A percentile compares a stretch with the other conserved stretches of the same genome.
Evolutionary conservation across 1,284 basidiomycete species (phyloP).

Genomic region (Tylopilus sp.): DNA sequence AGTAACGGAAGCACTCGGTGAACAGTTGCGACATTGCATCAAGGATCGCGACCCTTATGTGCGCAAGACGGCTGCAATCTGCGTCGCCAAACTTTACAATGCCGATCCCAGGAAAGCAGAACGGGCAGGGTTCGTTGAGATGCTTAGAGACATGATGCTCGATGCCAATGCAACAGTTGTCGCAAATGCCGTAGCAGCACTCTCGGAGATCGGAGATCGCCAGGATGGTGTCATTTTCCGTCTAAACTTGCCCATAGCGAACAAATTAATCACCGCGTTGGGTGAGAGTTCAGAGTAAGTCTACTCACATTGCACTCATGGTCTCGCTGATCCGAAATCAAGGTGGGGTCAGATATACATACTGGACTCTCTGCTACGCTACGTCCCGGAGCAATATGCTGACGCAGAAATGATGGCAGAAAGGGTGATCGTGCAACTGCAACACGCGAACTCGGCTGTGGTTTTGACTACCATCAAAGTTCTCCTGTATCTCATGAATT

Average conservation of each 20-base stretch:
- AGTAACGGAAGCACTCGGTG: conserved; percentile 75
- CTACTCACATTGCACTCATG: neutral
- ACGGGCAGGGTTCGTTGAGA: conserved; percentile 79
- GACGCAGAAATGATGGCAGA: conserved; percentile 96
- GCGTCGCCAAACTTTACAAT: conserved; percentile 87
- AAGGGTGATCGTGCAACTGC: conserved; percentile 85
- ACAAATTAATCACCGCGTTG: conserved; percentile 80
- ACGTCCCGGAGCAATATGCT: conserved; percentile 80
- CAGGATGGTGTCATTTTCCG: conserved; percentile 88
- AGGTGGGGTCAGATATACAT: conserved; percentile 99
- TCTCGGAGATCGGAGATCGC: conserved; percentile 87
- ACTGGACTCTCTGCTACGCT: conserved; percentile 89
- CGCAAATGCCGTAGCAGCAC: conserved; percentile 90
- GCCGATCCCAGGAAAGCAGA: conserved; percentile 84
- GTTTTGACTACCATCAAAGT: conserved; percentile 94
- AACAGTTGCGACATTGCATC: conserved; percentile 83
- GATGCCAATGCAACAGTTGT: conserved; percentile 95
- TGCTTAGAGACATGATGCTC: conserved; percentile 83
- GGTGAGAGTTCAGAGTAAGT: conserved; percentile 89
- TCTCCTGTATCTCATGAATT: conserved; percentile 97
- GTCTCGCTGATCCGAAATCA: conserved; percentile 10
- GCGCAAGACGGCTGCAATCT: conserved; percentile 94
- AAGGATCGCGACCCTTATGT: conserved; percentile 93
- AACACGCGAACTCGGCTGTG: conserved; percentile 94
- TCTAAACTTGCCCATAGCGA: conserved; percentile 78